Percentiles rank a stretch among this genome's conserved stretches.
These are phyloP conservation scores for Mimosa bimucronata DNA, from an alignment of 306 rosid species.

Conservation along the genomic window DNA sequence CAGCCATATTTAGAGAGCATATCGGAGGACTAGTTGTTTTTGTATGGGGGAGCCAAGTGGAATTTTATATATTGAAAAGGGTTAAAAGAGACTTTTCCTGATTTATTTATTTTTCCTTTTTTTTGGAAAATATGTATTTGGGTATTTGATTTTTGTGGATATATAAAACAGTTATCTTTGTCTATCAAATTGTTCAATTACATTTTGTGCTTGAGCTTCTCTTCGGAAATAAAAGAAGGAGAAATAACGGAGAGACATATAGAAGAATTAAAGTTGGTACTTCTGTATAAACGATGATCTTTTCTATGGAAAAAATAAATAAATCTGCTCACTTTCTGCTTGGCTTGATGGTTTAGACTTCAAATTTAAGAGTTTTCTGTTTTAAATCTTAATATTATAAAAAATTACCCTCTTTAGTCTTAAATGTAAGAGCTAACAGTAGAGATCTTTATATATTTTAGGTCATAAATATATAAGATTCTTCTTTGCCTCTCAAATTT, in stretches of 20 bases:
- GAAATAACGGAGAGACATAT: neutral
- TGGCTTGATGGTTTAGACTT: too few species aligned
- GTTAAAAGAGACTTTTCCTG: conserved; percentile 11
- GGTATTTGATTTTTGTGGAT: conserved; percentile 59
- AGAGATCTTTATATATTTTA: too few species aligned
- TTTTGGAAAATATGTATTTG: conserved; percentile 28
- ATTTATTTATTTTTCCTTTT: neutral
- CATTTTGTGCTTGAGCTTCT: neutral
- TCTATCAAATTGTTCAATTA: neutral
- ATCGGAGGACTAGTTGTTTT: conserved; percentile 53
- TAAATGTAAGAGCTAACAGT: too few species aligned
- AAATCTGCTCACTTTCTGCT: too few species aligned
- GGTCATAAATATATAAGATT: too few species aligned
- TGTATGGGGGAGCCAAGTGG: conserved; percentile 33
- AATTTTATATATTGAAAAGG: conserved; percentile 34
- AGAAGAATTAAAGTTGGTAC: neutral
- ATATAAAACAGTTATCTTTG: conserved; percentile 31
- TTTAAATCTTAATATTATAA: too few species aligned
- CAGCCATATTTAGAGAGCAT: conserved; percentile 75
- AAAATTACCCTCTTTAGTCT: too few species aligned
- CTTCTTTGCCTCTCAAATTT: too few species aligned
- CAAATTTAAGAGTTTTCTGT: too few species aligned
- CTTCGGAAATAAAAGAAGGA: neutral
- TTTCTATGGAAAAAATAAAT: neutral
- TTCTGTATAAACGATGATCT: neutral